Base-by-base conservation (phyloP, 345 rosid genomes). In the Aurinia saxatilis region DNA sequence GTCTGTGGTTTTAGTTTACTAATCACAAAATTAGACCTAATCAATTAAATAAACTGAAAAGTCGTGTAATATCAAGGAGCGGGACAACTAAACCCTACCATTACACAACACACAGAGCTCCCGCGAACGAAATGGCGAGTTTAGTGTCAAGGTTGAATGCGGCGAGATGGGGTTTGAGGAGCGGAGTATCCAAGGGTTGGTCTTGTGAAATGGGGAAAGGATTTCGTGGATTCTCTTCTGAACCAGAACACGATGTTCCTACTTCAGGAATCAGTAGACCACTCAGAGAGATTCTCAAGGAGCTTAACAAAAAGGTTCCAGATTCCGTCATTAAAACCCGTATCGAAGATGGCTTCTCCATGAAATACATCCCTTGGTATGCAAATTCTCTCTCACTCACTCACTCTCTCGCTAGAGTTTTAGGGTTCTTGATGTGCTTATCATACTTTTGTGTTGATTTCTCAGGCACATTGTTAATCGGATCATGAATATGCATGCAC, bases 341-440 rank as follows among this genome's bases (percentile, higher is more conserved):
- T 15, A 42, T 62, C 8, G 85, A 86, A 60, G 88, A 86, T 73
- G 91, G 84, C 41, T 78, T 73, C 67, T 33, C 81, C 55, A 54
- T 73, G 69, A 89, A 78, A 79, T 89, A 89, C 75, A 73, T 89
- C n/a, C 91, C 95, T 1, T 89, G 96, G 96, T 84, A 63, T 10
- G 1, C 31, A 0, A 13, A 13, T 33, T 31, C 47, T 54, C 46
- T 51, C 48, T n/a, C n/a, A n/a, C n/a, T n/a, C n/a, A n/a, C n/a
- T n/a, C n/a, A 38, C 6, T 34, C 44, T 46, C 36, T 9, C 7
- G 2, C 14, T 23, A 19, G 37, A 34, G 58, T 57, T 21, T 27
- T 36, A 16, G 4, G 19, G 7, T 46, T 49, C 36, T 40, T 57
- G 17, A 50, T 33, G 37, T 8, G 29, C n/a, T 27, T 42, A 41